Percentiles rank a stretch among this genome's conserved stretches.
phyloP scores from a whole-genome alignment of 2,329 filamentous ascomycete species.

The Colletotrichum somersetense region DNA sequence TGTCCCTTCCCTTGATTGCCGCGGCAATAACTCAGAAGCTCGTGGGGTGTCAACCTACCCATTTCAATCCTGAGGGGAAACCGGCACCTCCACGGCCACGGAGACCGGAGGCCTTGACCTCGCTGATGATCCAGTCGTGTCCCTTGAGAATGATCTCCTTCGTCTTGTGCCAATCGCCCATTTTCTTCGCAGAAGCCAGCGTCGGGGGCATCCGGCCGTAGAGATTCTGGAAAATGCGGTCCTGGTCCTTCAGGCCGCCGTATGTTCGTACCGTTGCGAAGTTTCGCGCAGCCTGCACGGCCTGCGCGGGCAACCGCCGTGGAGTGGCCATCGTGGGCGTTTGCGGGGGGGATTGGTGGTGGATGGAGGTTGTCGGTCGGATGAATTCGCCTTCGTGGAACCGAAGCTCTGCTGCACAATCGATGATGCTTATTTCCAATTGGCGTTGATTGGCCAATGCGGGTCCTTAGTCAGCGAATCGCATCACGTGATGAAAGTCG shows the following conservation, averaged over 20 bases:
- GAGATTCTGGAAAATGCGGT: conserved; percentile 98
- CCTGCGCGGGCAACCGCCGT: conserved; percentile 48
- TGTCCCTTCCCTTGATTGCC: conserved; percentile 27
- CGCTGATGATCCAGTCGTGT: conserved; percentile 98
- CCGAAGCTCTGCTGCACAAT: conserved; percentile 36
- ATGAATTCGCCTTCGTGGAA: conserved; percentile 39
- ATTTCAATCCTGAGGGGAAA: conserved; percentile 99
- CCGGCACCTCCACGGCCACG: conserved; percentile 96
- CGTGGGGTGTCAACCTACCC: conserved; percentile 71
- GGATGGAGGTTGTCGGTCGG: conserved; percentile 49
- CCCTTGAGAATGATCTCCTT: conserved; percentile 98
- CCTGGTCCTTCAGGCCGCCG: conserved; percentile 93
- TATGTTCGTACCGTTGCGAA: conserved; percentile 86
- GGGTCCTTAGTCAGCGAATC: conserved; percentile 45
- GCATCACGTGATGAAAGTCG: background rate
- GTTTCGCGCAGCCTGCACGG: conserved; percentile 42
- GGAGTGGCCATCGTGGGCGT: conserved; percentile 58
- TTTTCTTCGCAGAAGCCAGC: conserved; percentile 94
- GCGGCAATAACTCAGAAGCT: conserved; percentile 21
- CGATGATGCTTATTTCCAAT: conserved; percentile 41
- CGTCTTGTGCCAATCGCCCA: conserved; percentile 99
- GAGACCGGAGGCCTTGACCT: conserved; percentile 96
- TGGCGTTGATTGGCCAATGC: conserved; percentile 58
- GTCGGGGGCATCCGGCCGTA: conserved; percentile 94
- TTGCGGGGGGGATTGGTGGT: conserved; percentile 45